A percentile compares a stretch with the other conserved stretches of the same genome.
These are phyloP conservation scores for Batkoa obscura DNA, from an alignment of 371 early-diverging fungal genomes.

Conservation along the genomic window DNA sequence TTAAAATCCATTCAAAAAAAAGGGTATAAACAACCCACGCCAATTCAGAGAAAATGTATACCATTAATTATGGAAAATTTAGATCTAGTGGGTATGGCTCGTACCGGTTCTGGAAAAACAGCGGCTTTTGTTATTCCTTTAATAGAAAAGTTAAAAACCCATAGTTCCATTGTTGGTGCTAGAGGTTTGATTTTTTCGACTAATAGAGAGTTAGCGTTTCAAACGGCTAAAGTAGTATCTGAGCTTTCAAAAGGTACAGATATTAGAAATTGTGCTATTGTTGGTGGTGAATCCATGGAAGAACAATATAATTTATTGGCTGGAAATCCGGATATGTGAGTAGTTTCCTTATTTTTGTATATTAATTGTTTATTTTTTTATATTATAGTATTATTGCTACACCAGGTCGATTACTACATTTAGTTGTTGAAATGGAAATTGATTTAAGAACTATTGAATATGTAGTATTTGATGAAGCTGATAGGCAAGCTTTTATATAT, in stretches of 20 bases:
- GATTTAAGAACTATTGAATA: conserved; percentile 78
- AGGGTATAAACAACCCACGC: conserved; percentile 95
- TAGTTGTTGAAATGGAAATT: conserved; percentile 86
- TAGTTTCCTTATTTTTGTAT: background rate
- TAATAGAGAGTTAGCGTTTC: conserved; percentile 90
- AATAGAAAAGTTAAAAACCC: conserved; percentile 67
- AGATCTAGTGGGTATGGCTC: conserved; percentile 95
- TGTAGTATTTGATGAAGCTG: conserved; percentile 98
- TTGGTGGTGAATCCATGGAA: conserved; percentile 91
- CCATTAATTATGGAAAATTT: conserved; percentile 76
- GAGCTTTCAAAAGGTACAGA: conserved; percentile 83
- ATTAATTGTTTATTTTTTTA: background rate
- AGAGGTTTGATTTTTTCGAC: conserved; percentile 79
- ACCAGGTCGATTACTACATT: conserved; percentile 91
- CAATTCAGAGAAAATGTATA: conserved; percentile 94
- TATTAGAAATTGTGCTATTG: conserved; percentile 67
- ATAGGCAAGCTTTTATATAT: conserved; percentile 32
- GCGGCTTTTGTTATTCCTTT: conserved; percentile 94
- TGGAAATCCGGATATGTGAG: conserved; percentile 79
- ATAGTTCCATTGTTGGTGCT: conserved; percentile 68
- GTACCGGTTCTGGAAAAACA: conserved; percentile 98
- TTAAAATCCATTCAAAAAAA: conserved; percentile 73
- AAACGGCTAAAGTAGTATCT: conserved; percentile 82
- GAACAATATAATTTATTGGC: conserved; percentile 84
- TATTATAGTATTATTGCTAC: conserved; percentile 71